Conservation (phyloP, 1,284 basidiomycete species). For the Pseudozyma sp. region DNA sequence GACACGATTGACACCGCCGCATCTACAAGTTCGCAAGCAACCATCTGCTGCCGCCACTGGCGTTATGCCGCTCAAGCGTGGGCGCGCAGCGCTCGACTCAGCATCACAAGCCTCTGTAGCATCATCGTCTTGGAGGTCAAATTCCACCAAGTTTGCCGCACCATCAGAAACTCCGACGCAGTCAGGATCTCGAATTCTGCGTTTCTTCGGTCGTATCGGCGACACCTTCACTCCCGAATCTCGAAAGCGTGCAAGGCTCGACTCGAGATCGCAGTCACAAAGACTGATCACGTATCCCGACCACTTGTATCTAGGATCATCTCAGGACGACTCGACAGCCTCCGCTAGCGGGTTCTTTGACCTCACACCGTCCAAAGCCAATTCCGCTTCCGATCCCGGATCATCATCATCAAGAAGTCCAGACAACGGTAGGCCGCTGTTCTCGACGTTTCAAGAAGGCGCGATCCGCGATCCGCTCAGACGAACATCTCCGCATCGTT, state of each 20-base stretch:
- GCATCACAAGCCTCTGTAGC: slow-evolving; percentile 10
- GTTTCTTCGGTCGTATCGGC: background rate
- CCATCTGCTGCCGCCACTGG: background rate
- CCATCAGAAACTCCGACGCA: background rate
- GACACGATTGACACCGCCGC: too few species aligned
- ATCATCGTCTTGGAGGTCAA: background rate
- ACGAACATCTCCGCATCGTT: slow-evolving; percentile 7
- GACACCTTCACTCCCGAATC: slow-evolving; percentile 2
- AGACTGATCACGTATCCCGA: too few species aligned
- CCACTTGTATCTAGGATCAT: background rate
- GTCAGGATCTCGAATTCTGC: background rate
- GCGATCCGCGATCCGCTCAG: slow-evolving; percentile 37
- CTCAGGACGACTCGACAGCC: background rate
- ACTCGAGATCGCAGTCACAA: background rate
- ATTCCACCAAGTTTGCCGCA: background rate
- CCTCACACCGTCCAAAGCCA: slow-evolving; percentile 8
- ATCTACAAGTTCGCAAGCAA: too few species aligned
- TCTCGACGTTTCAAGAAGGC: slow-evolving; percentile 23
- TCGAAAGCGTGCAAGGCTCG: slow-evolving; percentile 17
- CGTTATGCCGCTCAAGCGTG: slow-evolving; percentile 26
- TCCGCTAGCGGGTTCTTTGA: slow-evolving; percentile 32
- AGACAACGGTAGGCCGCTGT: slow-evolving; percentile 2
- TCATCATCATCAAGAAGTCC: background rate
- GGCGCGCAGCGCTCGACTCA: slow-evolving; percentile 17
- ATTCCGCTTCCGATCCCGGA: background rate